Percentiles rank a stretch among this genome's conserved stretches.
phyloP scores from a whole-genome alignment of 345 rosid genomes.

The Lagerstroemia speciosa region DNA sequence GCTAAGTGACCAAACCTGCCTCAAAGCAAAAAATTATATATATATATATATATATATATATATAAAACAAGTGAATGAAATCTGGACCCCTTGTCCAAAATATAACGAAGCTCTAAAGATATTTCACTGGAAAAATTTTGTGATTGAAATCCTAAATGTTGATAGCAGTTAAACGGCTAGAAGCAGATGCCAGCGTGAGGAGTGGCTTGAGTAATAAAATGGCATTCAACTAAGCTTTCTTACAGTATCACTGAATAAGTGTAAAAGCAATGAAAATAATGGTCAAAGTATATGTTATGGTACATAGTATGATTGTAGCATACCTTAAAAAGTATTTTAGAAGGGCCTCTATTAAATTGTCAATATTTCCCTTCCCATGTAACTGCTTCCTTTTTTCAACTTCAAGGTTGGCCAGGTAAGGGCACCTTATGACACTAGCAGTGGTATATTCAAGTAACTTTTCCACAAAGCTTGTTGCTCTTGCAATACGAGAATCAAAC shows the following conservation, averaged over 20 bases:
- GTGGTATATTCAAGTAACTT: conserved; percentile 48
- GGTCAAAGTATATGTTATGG: not conserved
- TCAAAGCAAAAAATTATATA: not conserved
- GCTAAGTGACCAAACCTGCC: conserved; percentile 93
- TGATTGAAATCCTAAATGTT: not conserved
- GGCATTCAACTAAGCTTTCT: not conserved
- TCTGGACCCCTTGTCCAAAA: not conserved
- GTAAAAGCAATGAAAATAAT: not conserved
- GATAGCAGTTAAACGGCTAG: not conserved
- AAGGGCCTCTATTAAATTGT: conserved; percentile 48
- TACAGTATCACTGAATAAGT: not conserved
- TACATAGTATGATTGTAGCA: conserved; percentile 4
- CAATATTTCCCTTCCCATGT: conserved; percentile 53
- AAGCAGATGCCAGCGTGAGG: not conserved
- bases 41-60: too few relatives aligned
- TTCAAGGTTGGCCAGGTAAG: conserved; percentile 72
- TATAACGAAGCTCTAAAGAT: too few relatives aligned
- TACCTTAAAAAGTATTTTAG: conserved; percentile 69
- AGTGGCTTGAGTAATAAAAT: not conserved
- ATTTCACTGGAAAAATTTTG: not conserved
- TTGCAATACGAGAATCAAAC: conserved; percentile 71
- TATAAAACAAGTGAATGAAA: not conserved
- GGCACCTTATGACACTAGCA: conserved; percentile 51
- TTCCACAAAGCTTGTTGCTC: conserved; percentile 53
- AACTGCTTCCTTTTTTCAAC: conserved; percentile 71